Evolutionary conservation across 208 protist species (phyloP), one percentile per base, ranked within the genome.

Genomic region (Leishmania arabica): DNA sequence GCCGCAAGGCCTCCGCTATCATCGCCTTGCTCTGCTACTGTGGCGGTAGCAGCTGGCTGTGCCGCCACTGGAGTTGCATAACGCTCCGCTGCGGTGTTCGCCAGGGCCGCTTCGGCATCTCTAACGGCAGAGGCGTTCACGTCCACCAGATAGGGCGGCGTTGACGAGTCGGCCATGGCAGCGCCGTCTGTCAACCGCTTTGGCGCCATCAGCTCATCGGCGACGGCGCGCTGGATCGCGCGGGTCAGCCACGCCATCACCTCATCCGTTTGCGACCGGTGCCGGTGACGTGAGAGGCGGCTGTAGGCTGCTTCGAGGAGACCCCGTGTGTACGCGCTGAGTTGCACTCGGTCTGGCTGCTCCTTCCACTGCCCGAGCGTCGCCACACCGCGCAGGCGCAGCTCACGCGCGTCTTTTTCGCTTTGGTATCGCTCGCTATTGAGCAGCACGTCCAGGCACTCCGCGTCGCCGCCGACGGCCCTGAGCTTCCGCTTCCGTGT

Each of bases 241-340:
- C 90, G 88, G 4, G 91, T 92, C 27, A 97, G 84, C 92, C 93
- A 97, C n/a, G 86, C 86, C 64, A 97, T 88, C 19, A 97, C 90
- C 81, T 92, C 88, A 27, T 92, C 87, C 81, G 89, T 84, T 82
- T 93, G 88, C 31, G 71, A 82, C 76, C 86, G 84, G 45, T 82
- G 76, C 54, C 74, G 79, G 58, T 65, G 27, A 2, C 83, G 84
- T 7, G 82, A 76, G 15, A 86, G 42, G n/a, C 58, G 54, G 65
- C 79, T 75, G 74, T 94, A 95, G 4, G 90, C 88, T 11, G 85
- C 77, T 68, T 95, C 89, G 8, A 97, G 84, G 68, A 93, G 53
- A 9, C 93, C 93, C 5, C 93, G 90, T 1, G 84, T 84, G 85
- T 94, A 95, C 27, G 88, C 73, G 31, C 91, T 93, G 53, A 97